A percentile compares a stretch with the other conserved stretches of the same genome.
phyloP scores from a whole-genome alignment of 2,329 filamentous ascomycete species.

The Penicillium oxalicum region DNA sequence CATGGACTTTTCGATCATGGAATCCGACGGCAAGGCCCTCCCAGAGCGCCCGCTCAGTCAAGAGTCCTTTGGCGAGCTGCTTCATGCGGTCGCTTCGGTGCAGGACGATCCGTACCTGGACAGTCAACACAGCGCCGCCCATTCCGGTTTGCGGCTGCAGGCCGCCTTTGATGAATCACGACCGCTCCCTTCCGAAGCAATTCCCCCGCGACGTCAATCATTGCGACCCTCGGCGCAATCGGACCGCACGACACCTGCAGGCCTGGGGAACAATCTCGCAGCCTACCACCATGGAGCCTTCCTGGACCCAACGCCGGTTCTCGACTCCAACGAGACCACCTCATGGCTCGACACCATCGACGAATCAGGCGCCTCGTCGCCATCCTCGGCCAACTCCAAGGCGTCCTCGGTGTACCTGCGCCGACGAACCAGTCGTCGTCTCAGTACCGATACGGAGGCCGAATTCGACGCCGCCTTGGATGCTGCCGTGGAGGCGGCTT shows the following conservation, averaged over 20 bases:
- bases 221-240: conserved; percentile 28
- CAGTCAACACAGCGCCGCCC: conserved; percentile 39
- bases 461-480: conserved; percentile 93
- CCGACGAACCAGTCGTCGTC: conserved; percentile 62
- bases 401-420: conserved; percentile 64
- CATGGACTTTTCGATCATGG: conserved; percentile 51
- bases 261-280: conserved; percentile 5
- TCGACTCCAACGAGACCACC: conserved; percentile 69
- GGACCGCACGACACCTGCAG: conserved; percentile 8
- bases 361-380: conserved; percentile 75
- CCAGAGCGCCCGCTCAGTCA: conserved; percentile 64
- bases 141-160: conserved; percentile 43
- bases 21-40: conserved; percentile 63
- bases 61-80: conserved; percentile 43
- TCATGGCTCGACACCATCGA: conserved; percentile 95
- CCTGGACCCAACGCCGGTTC: conserved; percentile 5
- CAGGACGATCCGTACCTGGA: conserved; percentile 24
- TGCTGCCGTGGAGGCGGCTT: conserved; percentile 91
- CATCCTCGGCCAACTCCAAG: conserved; percentile 74
- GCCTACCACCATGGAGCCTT: conserved; percentile 9
- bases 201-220: conserved; percentile 36
- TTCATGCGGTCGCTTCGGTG: conserved; percentile 21
- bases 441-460: conserved; percentile 70
- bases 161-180: conserved; percentile 21
- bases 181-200: conserved; percentile 23